Percentiles rank a stretch among this genome's conserved stretches.
Evolutionary conservation across 2,329 filamentous ascomycete genomes (phyloP).

Genomic region (Hirsutella thompsonii): DNA sequence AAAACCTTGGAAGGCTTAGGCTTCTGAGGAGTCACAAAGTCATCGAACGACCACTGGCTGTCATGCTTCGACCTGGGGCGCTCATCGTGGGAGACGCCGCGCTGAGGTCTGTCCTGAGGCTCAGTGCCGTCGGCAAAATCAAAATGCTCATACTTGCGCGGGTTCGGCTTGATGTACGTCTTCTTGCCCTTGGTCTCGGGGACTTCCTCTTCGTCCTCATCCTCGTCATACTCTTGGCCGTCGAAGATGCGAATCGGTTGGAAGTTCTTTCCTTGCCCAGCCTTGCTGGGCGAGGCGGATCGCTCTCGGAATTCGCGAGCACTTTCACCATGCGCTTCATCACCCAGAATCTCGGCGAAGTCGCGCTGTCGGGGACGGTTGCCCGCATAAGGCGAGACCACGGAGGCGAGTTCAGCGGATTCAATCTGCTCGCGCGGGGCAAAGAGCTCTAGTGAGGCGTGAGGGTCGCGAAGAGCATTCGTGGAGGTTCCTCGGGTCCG

Average conservation of each 20-base stretch:
- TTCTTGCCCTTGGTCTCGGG: slow-evolving; percentile 28
- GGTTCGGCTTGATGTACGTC: slow-evolving; percentile 47
- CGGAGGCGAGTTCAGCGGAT: slow-evolving; percentile 28
- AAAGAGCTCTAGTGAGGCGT: slow-evolving; percentile 65
- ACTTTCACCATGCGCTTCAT: slow-evolving; percentile 30
- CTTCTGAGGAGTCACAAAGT: slow-evolving; percentile 78
- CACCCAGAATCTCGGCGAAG: slow-evolving; percentile 59
- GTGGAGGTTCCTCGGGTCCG: slow-evolving; percentile 39
- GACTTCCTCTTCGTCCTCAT: slow-evolving; percentile 25
- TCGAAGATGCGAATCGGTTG: slow-evolving; percentile 53
- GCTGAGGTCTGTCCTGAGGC: slow-evolving; percentile 30
- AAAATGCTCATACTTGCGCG: slow-evolving; percentile 77
- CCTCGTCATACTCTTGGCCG: slow-evolving; percentile 29
- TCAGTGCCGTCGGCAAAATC: slow-evolving; percentile 59
- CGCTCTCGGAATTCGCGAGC: slow-evolving; percentile 29
- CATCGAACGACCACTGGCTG: slow-evolving; percentile 77
- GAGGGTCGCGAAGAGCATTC: slow-evolving; percentile 46
- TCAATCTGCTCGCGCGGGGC: slow-evolving; percentile 52
- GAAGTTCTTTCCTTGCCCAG: slow-evolving; percentile 47
- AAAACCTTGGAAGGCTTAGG: slow-evolving; percentile 42
- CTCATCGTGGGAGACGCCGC: slow-evolving; percentile 26
- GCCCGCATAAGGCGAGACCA: slow-evolving; percentile 50
- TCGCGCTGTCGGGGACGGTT: slow-evolving; percentile 51
- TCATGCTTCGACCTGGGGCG: slow-evolving; percentile 48
- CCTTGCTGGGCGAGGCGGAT: slow-evolving; percentile 36